Evolutionary conservation across 306 rosid genomes (phyloP).

Genomic region (Prunus campanulata): DNA sequence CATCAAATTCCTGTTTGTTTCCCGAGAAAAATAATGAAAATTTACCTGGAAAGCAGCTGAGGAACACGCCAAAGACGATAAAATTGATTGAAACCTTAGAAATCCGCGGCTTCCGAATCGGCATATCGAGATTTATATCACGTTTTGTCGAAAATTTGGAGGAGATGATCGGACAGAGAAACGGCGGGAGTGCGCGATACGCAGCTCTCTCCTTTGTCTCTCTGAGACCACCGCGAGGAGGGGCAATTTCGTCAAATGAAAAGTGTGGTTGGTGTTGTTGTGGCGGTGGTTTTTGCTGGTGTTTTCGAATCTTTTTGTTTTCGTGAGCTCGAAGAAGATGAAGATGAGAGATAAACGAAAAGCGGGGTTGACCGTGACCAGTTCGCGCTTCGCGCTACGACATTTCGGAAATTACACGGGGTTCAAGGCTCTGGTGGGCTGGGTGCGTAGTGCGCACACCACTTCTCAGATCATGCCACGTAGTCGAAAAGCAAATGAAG

Average conservation of each 20-base stretch:
- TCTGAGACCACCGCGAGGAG: constrained; percentile 2
- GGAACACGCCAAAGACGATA: constrained; percentile 30
- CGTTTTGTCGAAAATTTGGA: background rate
- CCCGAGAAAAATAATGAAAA: background rate
- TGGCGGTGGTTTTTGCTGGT: background rate
- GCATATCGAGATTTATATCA: constrained; percentile 29
- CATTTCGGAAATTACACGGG: background rate
- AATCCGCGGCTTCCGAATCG: constrained; percentile 26
- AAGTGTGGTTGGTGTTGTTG: background rate
- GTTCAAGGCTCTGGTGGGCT: background rate
- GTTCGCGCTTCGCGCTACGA: constrained; percentile 16
- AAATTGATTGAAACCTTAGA: constrained; percentile 27
- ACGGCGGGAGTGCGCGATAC: constrained; percentile 17
- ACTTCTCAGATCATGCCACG: constrained; percentile 21
- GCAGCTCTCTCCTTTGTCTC: constrained; percentile 3
- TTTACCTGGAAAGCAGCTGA: constrained; percentile 54
- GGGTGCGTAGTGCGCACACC: background rate
- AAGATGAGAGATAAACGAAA: background rate
- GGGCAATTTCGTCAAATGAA: constrained; percentile 4
- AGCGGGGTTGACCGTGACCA: constrained; percentile 13
- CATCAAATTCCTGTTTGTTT: background rate
- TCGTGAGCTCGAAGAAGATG: constrained; percentile 1
- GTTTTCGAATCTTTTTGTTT: background rate
- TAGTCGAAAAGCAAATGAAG: background rate
- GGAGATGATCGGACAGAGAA: background rate